Base-by-base conservation (phyloP, 495 filamentous ascomycete species). In the Penicillium desertorum region DNA sequence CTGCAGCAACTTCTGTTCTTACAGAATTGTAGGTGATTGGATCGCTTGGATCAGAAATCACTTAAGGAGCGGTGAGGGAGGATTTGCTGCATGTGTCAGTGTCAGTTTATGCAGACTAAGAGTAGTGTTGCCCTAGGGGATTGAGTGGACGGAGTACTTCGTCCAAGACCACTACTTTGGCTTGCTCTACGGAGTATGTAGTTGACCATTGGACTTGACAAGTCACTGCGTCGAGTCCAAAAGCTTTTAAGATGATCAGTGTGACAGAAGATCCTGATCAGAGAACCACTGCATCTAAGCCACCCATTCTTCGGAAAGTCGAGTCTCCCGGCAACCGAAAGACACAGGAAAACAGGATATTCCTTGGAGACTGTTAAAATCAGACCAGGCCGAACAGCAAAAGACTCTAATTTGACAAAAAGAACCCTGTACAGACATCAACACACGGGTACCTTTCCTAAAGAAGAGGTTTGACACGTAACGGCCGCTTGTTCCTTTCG, bases 401-500 rank as follows among this genome's bases (percentile, higher is more conserved):
- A 29, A 29, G 1, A 29, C 7, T 29, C 27, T 29, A 29, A 29
- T 29, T 29, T 29, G 27, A 29, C 27, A 29, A 25, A 25, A 25
- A 29, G 27, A 11, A 10, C 29, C 22, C 27, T 20, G 16, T 29
- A 29, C 1, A 29, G 37, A 17, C 17, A 42, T 19, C n/a, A 14
- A n/a, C 41, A 30, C 11, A 41, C 59, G 57, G 66, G 50, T 54
- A 43, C 63, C 50, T 23, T 65, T 57, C 64, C 68, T 51, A 68
- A 65, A 29, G 27, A 53, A 56, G 20, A 56, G 70, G 46, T 56
- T 61, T 74, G 71, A 74, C 71, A 74, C 68, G 70, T 74, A 74
- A 72, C 70, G 71, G 71, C 62, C 37, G 54, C 52, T 51, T 57
- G 32, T 29, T 34, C 42, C 29, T 27, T 36, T 54, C 57, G 60